Evolutionary conservation across 2,329 filamentous ascomycete genomes (phyloP).

Genomic region (Pyricularia sp.): DNA sequence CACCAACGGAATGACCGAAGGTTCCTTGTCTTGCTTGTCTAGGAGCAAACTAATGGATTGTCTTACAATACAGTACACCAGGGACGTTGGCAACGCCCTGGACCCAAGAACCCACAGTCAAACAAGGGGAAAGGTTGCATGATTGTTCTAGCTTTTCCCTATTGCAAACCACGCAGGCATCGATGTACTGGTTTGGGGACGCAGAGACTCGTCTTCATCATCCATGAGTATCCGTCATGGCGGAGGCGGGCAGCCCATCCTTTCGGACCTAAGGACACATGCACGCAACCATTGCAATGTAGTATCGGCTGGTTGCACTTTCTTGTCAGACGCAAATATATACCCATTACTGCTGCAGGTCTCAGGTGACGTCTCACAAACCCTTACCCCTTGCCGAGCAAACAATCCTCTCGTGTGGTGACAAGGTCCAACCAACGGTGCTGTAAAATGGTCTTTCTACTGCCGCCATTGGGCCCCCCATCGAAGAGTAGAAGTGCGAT

Average conservation of each 20-base stretch:
- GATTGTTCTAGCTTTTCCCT: background rate
- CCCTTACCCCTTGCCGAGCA: background rate
- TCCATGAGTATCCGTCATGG: background rate
- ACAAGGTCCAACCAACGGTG: background rate
- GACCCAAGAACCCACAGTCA: background rate
- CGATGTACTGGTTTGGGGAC: background rate
- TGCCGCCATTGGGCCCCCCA: background rate
- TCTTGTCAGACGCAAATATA: background rate
- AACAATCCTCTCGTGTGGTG: background rate
- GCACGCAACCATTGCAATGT: background rate
- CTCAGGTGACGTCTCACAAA: background rate
- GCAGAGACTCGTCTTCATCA: background rate
- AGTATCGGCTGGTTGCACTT: background rate
- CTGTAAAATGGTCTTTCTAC: background rate
- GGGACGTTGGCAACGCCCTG: background rate
- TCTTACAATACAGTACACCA: background rate
- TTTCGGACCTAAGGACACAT: background rate
- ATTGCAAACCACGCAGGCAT: background rate
- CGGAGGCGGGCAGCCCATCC: background rate
- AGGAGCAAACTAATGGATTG: background rate
- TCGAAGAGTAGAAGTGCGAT: background rate
- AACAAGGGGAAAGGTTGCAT: background rate
- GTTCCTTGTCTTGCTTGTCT: background rate
- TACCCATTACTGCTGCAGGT: background rate
- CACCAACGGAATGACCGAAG: background rate